A percentile compares a stretch with the other conserved stretches of the same genome.
phyloP scores from a whole-genome alignment of 2,329 filamentous ascomycete genomes.

The Pseudofabraea citricarpa region DNA sequence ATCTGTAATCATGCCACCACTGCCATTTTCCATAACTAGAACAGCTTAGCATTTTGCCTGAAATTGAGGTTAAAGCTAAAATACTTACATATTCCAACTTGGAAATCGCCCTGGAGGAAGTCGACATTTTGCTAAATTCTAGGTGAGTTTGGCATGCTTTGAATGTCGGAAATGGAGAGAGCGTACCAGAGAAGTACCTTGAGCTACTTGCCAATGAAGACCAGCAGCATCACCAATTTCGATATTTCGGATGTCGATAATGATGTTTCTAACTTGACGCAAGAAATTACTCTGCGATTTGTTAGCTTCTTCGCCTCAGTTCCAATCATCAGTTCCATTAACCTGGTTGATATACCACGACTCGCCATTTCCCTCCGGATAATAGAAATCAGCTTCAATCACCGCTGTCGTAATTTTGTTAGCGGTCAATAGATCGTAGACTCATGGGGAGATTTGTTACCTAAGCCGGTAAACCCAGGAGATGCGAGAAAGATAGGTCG shows the following conservation, averaged over 20 bases:
- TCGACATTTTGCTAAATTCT: conserved; percentile 58
- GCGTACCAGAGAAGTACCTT: conserved; percentile 51
- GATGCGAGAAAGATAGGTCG: not conserved
- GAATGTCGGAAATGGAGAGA: too few species aligned
- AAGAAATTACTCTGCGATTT: conserved; percentile 50
- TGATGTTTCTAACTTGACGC: conserved; percentile 58
- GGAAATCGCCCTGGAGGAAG: conserved; percentile 41
- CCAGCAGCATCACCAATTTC: conserved; percentile 27
- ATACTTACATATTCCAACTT: not conserved
- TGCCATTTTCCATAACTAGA: conserved; percentile 50
- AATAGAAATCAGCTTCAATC: conserved; percentile 61
- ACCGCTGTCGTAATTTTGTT: conserved; percentile 24
- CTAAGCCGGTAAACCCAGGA: not conserved
- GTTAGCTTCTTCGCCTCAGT: not conserved
- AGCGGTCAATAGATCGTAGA: not conserved
- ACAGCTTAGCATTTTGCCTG: too few species aligned
- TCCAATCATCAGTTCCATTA: not conserved
- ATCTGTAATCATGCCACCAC: conserved; percentile 52
- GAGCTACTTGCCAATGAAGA: conserved; percentile 47
- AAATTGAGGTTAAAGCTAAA: too few species aligned
- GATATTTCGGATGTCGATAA: conserved; percentile 51
- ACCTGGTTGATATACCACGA: conserved; percentile 8
- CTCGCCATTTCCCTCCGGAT: conserved; percentile 34
- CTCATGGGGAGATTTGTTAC: not conserved
- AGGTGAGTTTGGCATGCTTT: too few species aligned